Conservation (phyloP, 177 flowering plant genomes). For the Vitis hybrid region DNA sequence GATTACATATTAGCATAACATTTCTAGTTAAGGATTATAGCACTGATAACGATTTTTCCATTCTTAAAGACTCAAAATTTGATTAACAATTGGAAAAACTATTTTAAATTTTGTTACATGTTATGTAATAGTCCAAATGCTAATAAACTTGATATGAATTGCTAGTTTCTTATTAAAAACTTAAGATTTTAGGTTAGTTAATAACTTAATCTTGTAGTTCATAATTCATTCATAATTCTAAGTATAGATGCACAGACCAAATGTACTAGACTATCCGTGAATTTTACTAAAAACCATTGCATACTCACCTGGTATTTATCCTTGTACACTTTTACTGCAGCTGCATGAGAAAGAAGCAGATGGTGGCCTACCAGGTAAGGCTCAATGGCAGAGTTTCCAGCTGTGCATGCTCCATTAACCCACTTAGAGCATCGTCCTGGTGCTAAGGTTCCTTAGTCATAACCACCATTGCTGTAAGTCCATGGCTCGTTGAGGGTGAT, state of each 20-base stretch:
- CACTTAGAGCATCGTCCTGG: constrained; percentile 26
- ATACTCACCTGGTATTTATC: constrained; percentile 25
- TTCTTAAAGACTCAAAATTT: constrained; percentile 1
- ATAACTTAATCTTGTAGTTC: neutral
- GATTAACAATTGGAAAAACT: neutral
- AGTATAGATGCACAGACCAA: neutral
- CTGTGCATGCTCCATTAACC: too few species aligned
- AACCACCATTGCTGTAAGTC: constrained; percentile 6
- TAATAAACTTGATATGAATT: too few species aligned
- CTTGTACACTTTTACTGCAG: constrained; percentile 19
- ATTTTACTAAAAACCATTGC: too few species aligned
- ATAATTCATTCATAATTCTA: neutral
- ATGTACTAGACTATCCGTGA: too few species aligned
- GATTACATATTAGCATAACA: neutral
- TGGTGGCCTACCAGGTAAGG: too few species aligned
- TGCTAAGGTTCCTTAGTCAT: constrained; percentile 14
- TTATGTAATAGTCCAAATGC: too few species aligned
- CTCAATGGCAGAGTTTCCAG: too few species aligned
- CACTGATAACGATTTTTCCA: too few species aligned
- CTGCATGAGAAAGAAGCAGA: too few species aligned
- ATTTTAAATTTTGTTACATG: too few species aligned
- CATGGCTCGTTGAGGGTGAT: constrained; percentile 32
- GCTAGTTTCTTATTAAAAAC: too few species aligned
- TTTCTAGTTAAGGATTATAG: neutral
- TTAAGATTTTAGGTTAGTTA: neutral